A percentile compares a stretch with the other conserved stretches of the same genome.
Conservation (phyloP, 495 filamentous ascomycete species). For the Aspergillus panamensis region DNA sequence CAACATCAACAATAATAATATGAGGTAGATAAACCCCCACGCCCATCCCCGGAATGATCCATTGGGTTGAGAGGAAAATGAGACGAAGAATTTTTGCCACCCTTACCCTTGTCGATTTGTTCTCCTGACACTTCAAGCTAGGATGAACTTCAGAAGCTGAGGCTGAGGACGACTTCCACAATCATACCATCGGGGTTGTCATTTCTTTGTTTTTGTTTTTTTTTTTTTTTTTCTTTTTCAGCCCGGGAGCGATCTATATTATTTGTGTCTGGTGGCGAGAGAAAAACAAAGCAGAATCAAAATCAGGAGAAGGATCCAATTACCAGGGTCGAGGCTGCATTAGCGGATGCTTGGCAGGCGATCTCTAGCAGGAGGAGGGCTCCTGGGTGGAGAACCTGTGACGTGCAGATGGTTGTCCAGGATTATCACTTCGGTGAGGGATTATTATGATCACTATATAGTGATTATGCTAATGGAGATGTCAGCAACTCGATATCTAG, state of each 20-base stretch:
- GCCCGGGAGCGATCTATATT: neutral
- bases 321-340: conserved; percentile 11
- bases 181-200: no score
- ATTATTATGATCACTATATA: neutral
- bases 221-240: neutral
- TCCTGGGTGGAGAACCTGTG: neutral
- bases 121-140: no score
- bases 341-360: conserved; percentile 16
- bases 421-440: neutral
- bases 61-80: neutral
- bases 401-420: neutral
- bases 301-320: conserved; percentile 1
- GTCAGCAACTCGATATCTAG: no score
- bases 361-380: conserved; percentile 7
- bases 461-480: neutral
- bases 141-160: no score
- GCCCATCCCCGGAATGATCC: neutral
- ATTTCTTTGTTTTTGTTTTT: neutral
- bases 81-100: neutral
- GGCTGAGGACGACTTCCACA: no score
- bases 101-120: neutral
- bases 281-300: neutral
- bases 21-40: neutral
- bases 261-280: no score
- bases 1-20: neutral